phyloP scores from a whole-genome alignment of 1,139 yeast species.

The Yamadazyma atmosphaerica region DNA sequence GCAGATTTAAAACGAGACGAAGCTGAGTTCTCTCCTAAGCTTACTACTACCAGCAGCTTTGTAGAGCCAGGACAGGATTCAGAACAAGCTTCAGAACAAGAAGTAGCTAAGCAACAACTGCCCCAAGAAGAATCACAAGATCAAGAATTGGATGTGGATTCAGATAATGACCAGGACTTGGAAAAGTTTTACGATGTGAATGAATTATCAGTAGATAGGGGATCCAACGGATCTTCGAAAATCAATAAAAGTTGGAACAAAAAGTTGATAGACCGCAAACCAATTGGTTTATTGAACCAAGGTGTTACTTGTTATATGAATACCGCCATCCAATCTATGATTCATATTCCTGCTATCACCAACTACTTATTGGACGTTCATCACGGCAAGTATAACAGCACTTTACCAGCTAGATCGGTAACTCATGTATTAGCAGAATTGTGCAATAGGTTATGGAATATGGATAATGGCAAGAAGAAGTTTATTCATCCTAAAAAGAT shows the following conservation, averaged over 20 bases:
- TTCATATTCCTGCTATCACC: slow-evolving; percentile 89
- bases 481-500: slow-evolving; percentile 74
- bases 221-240: slow-evolving; percentile 55
- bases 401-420: slow-evolving; percentile 59
- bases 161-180: slow-evolving; percentile 9
- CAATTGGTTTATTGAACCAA: slow-evolving; percentile 81
- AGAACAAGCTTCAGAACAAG: slow-evolving; percentile 3
- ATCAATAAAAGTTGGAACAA: slow-evolving; percentile 64
- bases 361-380: slow-evolving; percentile 73
- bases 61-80: background rate
- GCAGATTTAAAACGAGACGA: slow-evolving; percentile 35
- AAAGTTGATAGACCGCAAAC: slow-evolving; percentile 39
- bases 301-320: slow-evolving; percentile 98
- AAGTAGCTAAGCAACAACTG: slow-evolving; percentile 43
- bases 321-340: slow-evolving; percentile 86
- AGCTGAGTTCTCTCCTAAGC: slow-evolving; percentile 13
- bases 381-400: slow-evolving; percentile 46
- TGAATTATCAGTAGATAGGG: slow-evolving; percentile 54
- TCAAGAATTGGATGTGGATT: slow-evolving; percentile 1
- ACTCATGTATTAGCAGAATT: slow-evolving; percentile 74
- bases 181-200: slow-evolving; percentile 49
- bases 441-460: slow-evolving; percentile 63
- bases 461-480: slow-evolving; percentile 31
- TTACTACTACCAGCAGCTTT: slow-evolving; percentile 1
- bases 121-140: slow-evolving; percentile 35